Percentiles rank a stretch among this genome's conserved stretches.
Conservation (phyloP, 2,329 filamentous ascomycete genomes). For the Periglandula ipomoeae region DNA sequence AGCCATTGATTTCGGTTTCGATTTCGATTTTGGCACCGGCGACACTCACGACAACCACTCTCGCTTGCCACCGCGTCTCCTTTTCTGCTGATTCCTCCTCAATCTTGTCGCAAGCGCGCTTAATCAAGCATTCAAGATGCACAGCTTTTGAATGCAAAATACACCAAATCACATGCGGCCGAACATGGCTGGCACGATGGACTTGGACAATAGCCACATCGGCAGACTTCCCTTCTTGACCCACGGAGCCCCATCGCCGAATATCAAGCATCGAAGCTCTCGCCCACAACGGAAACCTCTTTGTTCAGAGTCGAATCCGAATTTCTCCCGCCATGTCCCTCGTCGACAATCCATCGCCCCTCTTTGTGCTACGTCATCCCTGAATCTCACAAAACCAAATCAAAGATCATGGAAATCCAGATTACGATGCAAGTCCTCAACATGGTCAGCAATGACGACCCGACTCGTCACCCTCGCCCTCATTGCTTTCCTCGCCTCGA, state of each 20-base stretch:
- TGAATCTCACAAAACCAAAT: not conserved
- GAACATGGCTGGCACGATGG: constrained; percentile 10
- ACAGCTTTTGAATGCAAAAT: constrained; percentile 13
- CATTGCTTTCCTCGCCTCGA: constrained; percentile 27
- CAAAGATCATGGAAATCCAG: not conserved
- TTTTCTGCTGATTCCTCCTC: not conserved
- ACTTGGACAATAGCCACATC: not conserved
- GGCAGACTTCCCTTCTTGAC: not conserved
- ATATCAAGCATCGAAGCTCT: constrained; percentile 1
- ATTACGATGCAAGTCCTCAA: not conserved
- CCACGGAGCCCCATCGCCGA: not conserved
- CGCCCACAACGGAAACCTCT: not conserved
- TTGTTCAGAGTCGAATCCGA: not conserved
- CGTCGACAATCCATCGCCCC: not conserved
- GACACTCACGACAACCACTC: not conserved
- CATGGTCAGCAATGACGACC: not conserved
- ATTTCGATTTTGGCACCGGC: not conserved
- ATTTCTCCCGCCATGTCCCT: not conserved
- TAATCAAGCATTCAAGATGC: constrained; percentile 12
- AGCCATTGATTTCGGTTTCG: not conserved
- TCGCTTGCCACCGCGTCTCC: not conserved
- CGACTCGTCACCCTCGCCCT: constrained; percentile 27
- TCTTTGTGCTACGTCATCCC: not conserved
- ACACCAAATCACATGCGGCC: constrained; percentile 8
- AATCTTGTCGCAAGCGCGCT: not conserved